phyloP scores from a whole-genome alignment of 257 asterid species.

The Phtheirospermum japonicum region DNA sequence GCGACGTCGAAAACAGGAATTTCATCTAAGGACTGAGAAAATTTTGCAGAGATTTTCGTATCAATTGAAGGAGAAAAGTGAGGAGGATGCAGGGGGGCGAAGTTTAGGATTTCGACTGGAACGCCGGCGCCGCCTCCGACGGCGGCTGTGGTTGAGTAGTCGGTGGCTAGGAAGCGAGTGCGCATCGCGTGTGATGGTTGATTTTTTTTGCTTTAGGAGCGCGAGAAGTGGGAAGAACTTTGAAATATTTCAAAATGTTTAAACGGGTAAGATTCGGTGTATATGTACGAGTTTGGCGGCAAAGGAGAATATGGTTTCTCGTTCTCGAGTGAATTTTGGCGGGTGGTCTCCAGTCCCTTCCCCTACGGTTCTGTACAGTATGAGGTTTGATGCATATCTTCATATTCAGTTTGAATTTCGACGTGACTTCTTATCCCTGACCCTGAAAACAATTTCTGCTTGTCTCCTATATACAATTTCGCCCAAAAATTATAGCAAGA shows the following conservation, averaged over 20 bases:
- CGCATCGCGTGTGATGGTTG: conserved; percentile 53
- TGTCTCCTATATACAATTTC: no score
- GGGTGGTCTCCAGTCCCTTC: not conserved
- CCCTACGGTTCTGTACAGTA: conserved; percentile 2
- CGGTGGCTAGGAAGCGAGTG: conserved; percentile 72
- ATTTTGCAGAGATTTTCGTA: conserved; percentile 25
- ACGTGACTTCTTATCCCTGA: no score
- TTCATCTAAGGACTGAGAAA: conserved; percentile 39
- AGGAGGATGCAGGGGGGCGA: conserved; percentile 53
- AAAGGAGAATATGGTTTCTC: conserved; percentile 3
- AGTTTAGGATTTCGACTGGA: conserved; percentile 43
- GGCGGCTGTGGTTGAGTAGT: conserved; percentile 28
- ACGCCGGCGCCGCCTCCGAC: conserved; percentile 22
- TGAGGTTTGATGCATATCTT: not conserved
- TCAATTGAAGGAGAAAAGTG: conserved; percentile 42
- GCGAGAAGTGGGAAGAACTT: conserved; percentile 7
- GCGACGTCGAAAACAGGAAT: conserved; percentile 38
- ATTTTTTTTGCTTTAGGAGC: conserved; percentile 13
- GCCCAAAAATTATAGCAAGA: no score
- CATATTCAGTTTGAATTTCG: no score
- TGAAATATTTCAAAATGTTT: conserved; percentile 19
- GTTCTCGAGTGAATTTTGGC: not conserved
- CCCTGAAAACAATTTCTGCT: no score
- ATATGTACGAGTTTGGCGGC: conserved; percentile 37
- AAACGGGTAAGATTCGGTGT: conserved; percentile 25